These are phyloP conservation scores for Sanchytrium tribonematis DNA, from an alignment of 371 early-diverging fungal genomes.

Conservation along the genomic window DNA sequence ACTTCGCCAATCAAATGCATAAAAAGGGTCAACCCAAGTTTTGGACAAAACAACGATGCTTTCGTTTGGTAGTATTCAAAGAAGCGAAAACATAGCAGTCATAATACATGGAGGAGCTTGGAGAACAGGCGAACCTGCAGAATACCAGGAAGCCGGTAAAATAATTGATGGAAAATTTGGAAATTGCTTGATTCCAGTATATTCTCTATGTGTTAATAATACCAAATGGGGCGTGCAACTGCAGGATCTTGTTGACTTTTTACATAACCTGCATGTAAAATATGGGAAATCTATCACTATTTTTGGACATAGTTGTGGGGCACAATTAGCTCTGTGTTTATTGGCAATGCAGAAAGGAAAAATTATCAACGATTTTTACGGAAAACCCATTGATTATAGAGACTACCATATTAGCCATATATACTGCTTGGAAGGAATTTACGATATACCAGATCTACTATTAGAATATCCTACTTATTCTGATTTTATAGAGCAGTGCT, in stretches of 20 bases:
- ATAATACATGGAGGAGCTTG: not conserved
- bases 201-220: not conserved
- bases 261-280: not conserved
- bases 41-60: no score
- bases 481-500: not conserved
- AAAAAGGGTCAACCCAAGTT: no score
- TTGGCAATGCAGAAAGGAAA: not conserved
- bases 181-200: not conserved
- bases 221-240: not conserved
- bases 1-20: no score
- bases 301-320: not conserved
- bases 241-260: not conserved
- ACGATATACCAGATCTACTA: not conserved
- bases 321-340: not conserved
- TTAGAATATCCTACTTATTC: not conserved
- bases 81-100: not conserved
- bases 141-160: not conserved
- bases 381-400: not conserved
- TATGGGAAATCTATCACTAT: not conserved
- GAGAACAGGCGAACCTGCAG: not conserved
- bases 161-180: not conserved
- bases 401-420: not conserved
- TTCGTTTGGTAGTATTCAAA: not conserved
- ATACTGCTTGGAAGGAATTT: not conserved
- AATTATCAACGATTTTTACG: not conserved